A percentile compares a stretch with the other conserved stretches of the same genome.
These are phyloP conservation scores for Lichtheimia ornata DNA, from an alignment of 371 early-diverging fungal genomes.

Conservation along the genomic window DNA sequence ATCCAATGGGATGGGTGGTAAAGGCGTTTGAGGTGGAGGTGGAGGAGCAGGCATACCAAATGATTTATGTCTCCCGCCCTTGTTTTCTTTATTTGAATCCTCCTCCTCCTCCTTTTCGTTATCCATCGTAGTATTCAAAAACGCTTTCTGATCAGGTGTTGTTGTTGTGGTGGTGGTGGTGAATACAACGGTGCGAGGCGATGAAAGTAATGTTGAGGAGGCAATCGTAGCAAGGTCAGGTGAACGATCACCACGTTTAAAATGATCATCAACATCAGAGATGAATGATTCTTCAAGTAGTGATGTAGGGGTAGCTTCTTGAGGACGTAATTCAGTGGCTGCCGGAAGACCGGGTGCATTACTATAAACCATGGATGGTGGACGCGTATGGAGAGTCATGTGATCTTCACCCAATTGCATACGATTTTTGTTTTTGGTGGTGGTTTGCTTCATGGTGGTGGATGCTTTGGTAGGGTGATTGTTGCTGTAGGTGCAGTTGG, in stretches of 20 bases:
- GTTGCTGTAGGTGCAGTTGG: no score
- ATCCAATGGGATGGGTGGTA: slow-evolving; percentile 1
- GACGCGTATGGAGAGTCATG: slow-evolving; percentile 10
- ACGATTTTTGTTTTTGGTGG: not conserved
- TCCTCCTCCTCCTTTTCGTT: no score
- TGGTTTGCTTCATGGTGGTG: not conserved
- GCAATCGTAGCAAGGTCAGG: slow-evolving; percentile 46
- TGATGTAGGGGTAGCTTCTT: slow-evolving; percentile 11
- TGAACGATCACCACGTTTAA: slow-evolving; percentile 10
- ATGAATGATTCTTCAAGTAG: slow-evolving; percentile 22
- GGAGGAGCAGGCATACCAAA: slow-evolving; percentile 9
- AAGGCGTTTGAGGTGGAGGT: slow-evolving; percentile 11
- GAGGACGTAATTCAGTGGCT: slow-evolving; percentile 13
- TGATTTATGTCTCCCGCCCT: no score
- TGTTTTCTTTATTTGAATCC: no score
- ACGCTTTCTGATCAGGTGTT: not conserved
- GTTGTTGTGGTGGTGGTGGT: not conserved
- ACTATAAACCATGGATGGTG: slow-evolving; percentile 16
- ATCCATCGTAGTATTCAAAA: no score
- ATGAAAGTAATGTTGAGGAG: slow-evolving; percentile 38
- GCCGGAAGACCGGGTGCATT: slow-evolving; percentile 23
- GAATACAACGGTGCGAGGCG: not conserved
- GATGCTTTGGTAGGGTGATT: not conserved
- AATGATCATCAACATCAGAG: not conserved
- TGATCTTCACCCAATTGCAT: not conserved